Percentiles rank a stretch among this genome's conserved stretches.
phyloP scores from a whole-genome alignment of 192 early-diverging fungal genomes.

The Coemansia biformis region DNA sequence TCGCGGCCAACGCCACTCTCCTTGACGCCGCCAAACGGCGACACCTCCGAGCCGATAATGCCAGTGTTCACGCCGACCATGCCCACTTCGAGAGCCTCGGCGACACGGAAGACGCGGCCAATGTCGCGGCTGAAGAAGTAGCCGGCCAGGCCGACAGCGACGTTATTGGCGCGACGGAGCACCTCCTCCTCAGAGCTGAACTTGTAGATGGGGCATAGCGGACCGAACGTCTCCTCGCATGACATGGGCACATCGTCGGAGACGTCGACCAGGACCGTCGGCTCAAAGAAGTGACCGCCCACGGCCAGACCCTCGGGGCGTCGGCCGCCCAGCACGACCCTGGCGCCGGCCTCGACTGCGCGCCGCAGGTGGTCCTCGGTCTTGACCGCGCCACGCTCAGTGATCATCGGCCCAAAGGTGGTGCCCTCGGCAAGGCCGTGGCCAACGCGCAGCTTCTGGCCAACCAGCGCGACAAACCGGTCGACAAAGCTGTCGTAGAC shows the following conservation, averaged over 20 bases:
- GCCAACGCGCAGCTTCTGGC: constrained; percentile 58
- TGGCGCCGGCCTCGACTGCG: constrained; percentile 68
- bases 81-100: constrained; percentile 75
- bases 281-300: constrained; percentile 75
- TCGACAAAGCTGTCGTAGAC: constrained; percentile 62
- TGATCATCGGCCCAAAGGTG: constrained; percentile 80
- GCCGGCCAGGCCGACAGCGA: constrained; percentile 69
- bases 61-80: constrained; percentile 89
- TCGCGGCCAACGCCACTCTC: constrained; percentile 57
- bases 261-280: constrained; percentile 73
- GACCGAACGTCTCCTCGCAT: constrained; percentile 87
- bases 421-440: constrained; percentile 62
- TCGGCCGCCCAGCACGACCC: constrained; percentile 61
- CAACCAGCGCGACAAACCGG: constrained; percentile 58
- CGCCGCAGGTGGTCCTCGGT: constrained; percentile 64
- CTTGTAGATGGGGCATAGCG: constrained; percentile 69
- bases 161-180: constrained; percentile 66
- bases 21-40: constrained; percentile 64
- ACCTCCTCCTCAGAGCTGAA: constrained; percentile 82
- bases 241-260: constrained; percentile 62
- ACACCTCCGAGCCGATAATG: constrained; percentile 46
- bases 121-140: constrained; percentile 81
- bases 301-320: constrained; percentile 9
- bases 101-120: constrained; percentile 69
- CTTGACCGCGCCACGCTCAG: constrained; percentile 61